Evolutionary conservation across 192 early-diverging fungal species (phyloP).

Genomic region (Chytriomyces hyalinus): DNA sequence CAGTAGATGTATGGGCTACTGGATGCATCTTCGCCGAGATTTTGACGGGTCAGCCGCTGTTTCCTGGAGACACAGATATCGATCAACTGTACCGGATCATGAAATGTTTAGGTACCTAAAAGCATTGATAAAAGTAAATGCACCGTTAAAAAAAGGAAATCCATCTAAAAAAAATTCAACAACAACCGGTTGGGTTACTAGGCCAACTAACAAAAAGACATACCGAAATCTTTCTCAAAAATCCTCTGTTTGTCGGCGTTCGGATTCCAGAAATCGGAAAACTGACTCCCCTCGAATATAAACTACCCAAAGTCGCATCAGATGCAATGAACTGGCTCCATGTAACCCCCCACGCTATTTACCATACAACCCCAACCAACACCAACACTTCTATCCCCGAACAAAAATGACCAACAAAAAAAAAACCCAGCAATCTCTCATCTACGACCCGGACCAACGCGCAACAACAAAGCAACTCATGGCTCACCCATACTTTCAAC

Average conservation of each 20-base stretch:
- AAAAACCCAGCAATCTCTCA: constrained; percentile 54
- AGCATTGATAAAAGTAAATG: background rate
- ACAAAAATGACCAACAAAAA: background rate
- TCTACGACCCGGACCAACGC: constrained; percentile 68
- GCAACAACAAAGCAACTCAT: constrained; percentile 64
- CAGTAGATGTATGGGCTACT: constrained; percentile 71
- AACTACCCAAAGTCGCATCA: constrained; percentile 55
- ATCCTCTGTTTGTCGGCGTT: constrained; percentile 67
- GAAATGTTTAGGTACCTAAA: constrained; percentile 54
- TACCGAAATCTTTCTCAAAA: constrained; percentile 65
- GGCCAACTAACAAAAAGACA: constrained; percentile 64
- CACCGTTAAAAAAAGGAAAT: background rate
- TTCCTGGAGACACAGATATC: constrained; percentile 70
- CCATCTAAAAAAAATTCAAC: background rate
- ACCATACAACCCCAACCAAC: no score
- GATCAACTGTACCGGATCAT: constrained; percentile 70
- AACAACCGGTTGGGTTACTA: background rate
- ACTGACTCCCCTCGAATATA: constrained; percentile 59
- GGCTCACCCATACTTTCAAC: constrained; percentile 63
- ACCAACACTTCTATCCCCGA: background rate
- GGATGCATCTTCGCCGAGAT: constrained; percentile 72
- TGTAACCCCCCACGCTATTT: constrained; percentile 36
- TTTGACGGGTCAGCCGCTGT: constrained; percentile 67
- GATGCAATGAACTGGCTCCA: constrained; percentile 64
- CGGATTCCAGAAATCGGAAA: constrained; percentile 64